Percentiles rank a stretch among this genome's conserved stretches.
These are phyloP conservation scores for Calycina herbarum DNA, from an alignment of 2,329 filamentous ascomycete species.

Conservation along the genomic window DNA sequence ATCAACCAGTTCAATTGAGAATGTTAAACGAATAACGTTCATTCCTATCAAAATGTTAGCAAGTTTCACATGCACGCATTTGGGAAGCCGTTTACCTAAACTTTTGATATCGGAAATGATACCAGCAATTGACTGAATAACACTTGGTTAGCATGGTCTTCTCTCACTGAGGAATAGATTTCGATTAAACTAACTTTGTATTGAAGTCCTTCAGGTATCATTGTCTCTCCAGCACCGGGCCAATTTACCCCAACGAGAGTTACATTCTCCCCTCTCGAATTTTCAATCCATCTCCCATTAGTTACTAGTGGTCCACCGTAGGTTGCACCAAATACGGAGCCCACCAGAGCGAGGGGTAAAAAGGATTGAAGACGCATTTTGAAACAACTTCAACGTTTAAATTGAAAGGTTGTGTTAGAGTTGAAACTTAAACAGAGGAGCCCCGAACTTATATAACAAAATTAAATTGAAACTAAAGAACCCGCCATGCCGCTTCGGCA, in stretches of 20 bases:
- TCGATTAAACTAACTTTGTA: constrained; percentile 39
- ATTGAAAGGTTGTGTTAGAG: background rate
- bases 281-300: constrained; percentile 42
- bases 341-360: constrained; percentile 3
- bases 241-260: constrained; percentile 61
- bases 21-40: constrained; percentile 61
- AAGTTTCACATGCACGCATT: background rate
- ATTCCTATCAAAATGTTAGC: background rate
- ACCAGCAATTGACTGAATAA: constrained; percentile 47
- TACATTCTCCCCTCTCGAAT: constrained; percentile 43
- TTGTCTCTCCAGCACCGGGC: constrained; percentile 60
- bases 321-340: constrained; percentile 9
- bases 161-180: background rate
- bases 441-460: background rate
- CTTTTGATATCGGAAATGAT: constrained; percentile 57
- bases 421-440: background rate
- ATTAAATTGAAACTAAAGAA: no score
- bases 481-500: background rate
- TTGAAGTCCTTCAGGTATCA: constrained; percentile 64
- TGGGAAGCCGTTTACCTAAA: constrained; percentile 41
- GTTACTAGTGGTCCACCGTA: constrained; percentile 33
- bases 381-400: background rate
- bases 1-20: constrained; percentile 61
- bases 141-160: background rate
- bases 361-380: constrained; percentile 7